Evolutionary conservation across 1,139 yeast species (phyloP).

Genomic region (Groenewaldozyma sp.): DNA sequence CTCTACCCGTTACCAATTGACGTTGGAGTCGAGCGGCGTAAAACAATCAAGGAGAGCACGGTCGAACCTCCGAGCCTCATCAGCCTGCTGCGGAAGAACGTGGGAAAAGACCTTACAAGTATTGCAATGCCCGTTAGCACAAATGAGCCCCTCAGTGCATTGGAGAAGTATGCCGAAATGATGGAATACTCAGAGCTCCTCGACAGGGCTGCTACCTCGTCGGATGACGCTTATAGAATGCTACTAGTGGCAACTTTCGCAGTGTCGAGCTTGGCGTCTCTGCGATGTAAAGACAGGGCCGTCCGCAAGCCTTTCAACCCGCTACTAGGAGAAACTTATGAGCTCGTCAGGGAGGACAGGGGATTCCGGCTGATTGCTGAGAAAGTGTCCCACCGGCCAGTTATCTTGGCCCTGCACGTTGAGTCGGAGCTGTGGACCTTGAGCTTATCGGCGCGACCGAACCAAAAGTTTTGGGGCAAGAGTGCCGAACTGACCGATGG

Average conservation of each 20-base stretch:
- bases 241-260: constrained; percentile 78
- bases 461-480: constrained; percentile 94
- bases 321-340: constrained; percentile 77
- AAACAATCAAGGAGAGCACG: constrained; percentile 50
- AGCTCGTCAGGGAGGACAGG: constrained; percentile 67
- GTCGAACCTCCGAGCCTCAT: constrained; percentile 75
- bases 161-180: constrained; percentile 71
- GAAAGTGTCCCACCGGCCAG: constrained; percentile 77
- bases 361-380: constrained; percentile 65
- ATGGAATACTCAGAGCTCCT: constrained; percentile 67
- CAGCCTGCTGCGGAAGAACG: constrained; percentile 74
- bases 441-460: constrained; percentile 65
- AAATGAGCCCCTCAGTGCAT: constrained; percentile 79
- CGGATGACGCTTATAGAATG: constrained; percentile 44
- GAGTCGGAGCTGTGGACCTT: constrained; percentile 73
- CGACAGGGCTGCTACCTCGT: constrained; percentile 44
- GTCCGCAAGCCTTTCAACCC: constrained; percentile 90
- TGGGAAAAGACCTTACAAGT: constrained; percentile 81
- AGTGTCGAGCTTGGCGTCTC: constrained; percentile 57
- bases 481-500: constrained; percentile 72
- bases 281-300: constrained; percentile 66
- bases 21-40: constrained; percentile 43
- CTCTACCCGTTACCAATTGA: constrained; percentile 57
- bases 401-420: constrained; percentile 67
- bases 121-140: constrained; percentile 91